These are phyloP conservation scores for Leptoxyphium fumago DNA, from an alignment of 2,329 filamentous ascomycete species.

Conservation along the genomic window DNA sequence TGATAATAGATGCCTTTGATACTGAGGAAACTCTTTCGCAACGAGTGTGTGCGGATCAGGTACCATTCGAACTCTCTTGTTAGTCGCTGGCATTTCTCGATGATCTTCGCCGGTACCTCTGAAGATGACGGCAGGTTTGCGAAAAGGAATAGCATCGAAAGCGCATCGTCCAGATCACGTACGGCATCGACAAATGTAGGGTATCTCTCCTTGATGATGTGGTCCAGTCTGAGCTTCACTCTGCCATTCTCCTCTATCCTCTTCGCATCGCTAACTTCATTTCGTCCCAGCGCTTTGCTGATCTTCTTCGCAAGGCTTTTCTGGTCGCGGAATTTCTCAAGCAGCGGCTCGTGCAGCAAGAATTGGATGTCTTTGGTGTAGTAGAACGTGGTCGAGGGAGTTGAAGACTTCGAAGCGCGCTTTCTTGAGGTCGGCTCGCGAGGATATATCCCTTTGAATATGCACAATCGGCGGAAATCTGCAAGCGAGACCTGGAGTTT, in stretches of 20 bases:
- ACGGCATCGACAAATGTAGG: constrained; percentile 92
- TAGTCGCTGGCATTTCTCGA: constrained; percentile 83
- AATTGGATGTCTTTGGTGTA: constrained; percentile 96
- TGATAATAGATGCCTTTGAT: constrained; percentile 99
- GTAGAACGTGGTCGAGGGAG: constrained; percentile 81
- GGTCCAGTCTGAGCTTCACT: constrained; percentile 80
- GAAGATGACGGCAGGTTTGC: constrained; percentile 86
- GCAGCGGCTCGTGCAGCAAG: constrained; percentile 85
- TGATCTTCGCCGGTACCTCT: constrained; percentile 85
- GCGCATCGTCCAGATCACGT: constrained; percentile 85
- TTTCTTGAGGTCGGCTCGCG: constrained; percentile 94
- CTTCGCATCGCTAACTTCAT: constrained; percentile 77
- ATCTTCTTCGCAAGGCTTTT: constrained; percentile 98
- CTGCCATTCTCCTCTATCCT: constrained; percentile 83
- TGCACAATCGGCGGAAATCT: constrained; percentile 95
- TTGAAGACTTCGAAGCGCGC: constrained; percentile 86
- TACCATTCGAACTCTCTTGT: constrained; percentile 97
- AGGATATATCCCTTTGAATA: constrained; percentile 98
- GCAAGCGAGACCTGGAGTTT: constrained; percentile 95
- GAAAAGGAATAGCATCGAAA: constrained; percentile 95
- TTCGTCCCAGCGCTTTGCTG: constrained; percentile 74
- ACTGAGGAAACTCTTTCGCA: constrained; percentile 91
- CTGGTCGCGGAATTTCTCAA: constrained; percentile 91
- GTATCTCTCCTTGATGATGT: constrained; percentile 96
- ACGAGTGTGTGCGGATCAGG: constrained; percentile 76